A percentile compares a stretch with the other conserved stretches of the same genome.
These are phyloP conservation scores for Epichloe typhina DNA, from an alignment of 2,329 filamentous ascomycete genomes.

Conservation along the genomic window DNA sequence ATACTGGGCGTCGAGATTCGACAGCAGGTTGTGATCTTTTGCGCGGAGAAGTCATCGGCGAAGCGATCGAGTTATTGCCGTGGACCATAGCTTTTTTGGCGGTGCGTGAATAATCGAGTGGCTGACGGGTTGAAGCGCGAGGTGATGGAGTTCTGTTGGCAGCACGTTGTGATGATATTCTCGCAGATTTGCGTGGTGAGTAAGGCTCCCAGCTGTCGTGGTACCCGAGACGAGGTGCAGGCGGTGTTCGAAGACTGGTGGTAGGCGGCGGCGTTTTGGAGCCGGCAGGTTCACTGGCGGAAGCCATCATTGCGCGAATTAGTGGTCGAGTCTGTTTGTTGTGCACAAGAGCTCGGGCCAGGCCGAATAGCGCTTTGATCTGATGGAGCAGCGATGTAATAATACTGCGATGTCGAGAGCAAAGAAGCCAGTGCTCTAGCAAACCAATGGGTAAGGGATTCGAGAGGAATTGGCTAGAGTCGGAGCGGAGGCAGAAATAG, in stretches of 20 bases:
- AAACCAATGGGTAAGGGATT: constrained; percentile 2
- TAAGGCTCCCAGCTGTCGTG: constrained; percentile 61
- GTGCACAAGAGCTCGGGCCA: neutral
- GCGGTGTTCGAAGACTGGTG: constrained; percentile 47
- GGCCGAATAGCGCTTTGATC: neutral
- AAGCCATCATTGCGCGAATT: constrained; percentile 15
- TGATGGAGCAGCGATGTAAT: neutral
- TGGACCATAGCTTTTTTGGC: constrained; percentile 18
- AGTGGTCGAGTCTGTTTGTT: neutral
- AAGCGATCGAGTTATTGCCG: constrained; percentile 20
- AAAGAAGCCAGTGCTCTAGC: constrained; percentile 7
- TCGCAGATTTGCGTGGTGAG: constrained; percentile 55
- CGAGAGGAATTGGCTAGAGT: neutral
- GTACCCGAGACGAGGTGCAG: constrained; percentile 54
- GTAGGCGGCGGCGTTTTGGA: constrained; percentile 46
- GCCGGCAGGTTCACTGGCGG: constrained; percentile 5
- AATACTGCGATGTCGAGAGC: constrained; percentile 7
- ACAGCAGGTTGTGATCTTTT: constrained; percentile 37
- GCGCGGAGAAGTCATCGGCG: constrained; percentile 32
- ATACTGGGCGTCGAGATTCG: constrained; percentile 34
- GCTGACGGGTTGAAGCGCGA: constrained; percentile 20
- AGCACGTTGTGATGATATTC: constrained; percentile 44
- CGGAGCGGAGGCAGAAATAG: neutral
- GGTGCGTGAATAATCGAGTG: constrained; percentile 19
- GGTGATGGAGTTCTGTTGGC: constrained; percentile 45